Percentiles rank a stretch among this genome's conserved stretches.
Conservation (phyloP, 495 filamentous ascomycete genomes). For the Penicillium dipodomyicola region DNA sequence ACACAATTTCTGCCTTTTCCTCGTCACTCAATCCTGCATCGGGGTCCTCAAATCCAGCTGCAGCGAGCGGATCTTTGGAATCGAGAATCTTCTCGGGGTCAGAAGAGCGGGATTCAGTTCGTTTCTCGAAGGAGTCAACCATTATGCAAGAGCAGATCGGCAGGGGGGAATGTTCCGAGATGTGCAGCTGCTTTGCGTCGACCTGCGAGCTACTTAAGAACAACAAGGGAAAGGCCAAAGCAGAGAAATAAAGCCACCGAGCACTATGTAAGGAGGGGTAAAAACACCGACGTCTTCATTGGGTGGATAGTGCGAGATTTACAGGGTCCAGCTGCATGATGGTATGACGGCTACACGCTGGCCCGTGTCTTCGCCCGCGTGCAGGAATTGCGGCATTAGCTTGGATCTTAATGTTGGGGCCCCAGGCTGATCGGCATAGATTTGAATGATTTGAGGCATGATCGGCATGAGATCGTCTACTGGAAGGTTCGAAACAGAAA, state of each 20-base stretch:
- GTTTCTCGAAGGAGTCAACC: conserved; percentile 20
- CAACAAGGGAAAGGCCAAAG: not conserved
- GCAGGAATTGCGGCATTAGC: conserved; percentile 1
- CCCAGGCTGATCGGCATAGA: not conserved
- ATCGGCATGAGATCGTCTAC: not conserved
- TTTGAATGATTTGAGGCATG: conserved; percentile 1
- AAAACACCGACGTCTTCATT: not conserved
- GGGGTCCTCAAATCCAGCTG: conserved; percentile 52
- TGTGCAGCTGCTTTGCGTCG: not conserved
- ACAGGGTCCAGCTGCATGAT: not conserved
- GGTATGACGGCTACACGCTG: not conserved
- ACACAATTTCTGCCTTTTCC: conserved; percentile 66
- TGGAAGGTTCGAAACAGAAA: not conserved
- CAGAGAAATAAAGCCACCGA: not conserved
- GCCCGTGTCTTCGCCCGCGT: not conserved
- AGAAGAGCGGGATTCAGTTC: conserved; percentile 9
- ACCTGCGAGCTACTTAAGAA: not conserved
- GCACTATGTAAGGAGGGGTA: conserved; percentile 1
- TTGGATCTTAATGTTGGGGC: not conserved
- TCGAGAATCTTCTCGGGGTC: conserved; percentile 27
- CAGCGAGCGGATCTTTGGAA: conserved; percentile 7
- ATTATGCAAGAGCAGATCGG: conserved; percentile 11
- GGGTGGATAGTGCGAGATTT: not conserved
- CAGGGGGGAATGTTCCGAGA: not conserved
- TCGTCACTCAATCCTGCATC: conserved; percentile 66